phyloP scores from a whole-genome alignment of 352 stramenopile species.

The Pythium dissotocum region DNA sequence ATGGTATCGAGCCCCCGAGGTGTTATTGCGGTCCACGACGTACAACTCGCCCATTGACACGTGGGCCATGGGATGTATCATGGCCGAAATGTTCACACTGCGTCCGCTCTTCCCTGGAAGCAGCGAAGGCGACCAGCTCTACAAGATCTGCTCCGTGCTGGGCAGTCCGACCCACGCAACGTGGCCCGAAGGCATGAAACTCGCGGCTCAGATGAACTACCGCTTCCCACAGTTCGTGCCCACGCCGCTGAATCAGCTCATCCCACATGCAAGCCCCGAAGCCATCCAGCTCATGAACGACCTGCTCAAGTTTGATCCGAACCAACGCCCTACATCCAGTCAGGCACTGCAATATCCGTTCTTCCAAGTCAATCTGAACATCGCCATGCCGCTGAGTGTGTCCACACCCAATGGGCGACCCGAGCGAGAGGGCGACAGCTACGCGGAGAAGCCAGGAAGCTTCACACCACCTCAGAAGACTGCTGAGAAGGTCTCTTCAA shows the following conservation, averaged over 20 bases:
- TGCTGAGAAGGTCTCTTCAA: slow-evolving; percentile 40
- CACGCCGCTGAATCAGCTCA: slow-evolving; percentile 85
- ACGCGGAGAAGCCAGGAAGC: slow-evolving; percentile 38
- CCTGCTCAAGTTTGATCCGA: slow-evolving; percentile 93
- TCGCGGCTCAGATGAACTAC: slow-evolving; percentile 96
- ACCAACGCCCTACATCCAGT: slow-evolving; percentile 90
- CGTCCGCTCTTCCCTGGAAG: slow-evolving; percentile 97
- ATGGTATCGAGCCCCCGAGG: slow-evolving; percentile 92
- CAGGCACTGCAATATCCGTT: slow-evolving; percentile 95
- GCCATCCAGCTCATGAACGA: slow-evolving; percentile 92
- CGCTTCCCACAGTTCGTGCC: slow-evolving; percentile 94
- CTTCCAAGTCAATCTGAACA: slow-evolving; percentile 89
- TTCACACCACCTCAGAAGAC: slow-evolving; percentile 72
- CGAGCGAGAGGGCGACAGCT: slow-evolving; percentile 35
- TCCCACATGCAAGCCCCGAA: slow-evolving; percentile 90
- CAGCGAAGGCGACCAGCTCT: slow-evolving; percentile 97
- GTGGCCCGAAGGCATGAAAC: slow-evolving; percentile 95
- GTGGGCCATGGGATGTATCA: slow-evolving; percentile 98
- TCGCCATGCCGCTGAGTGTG: slow-evolving; percentile 67
- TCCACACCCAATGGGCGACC: slow-evolving; percentile 60
- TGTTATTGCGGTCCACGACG: slow-evolving; percentile 92
- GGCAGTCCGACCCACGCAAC: slow-evolving; percentile 88
- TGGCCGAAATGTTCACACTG: slow-evolving; percentile 97
- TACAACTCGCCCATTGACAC: slow-evolving; percentile 98
- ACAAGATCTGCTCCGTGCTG: slow-evolving; percentile 97